A percentile compares a stretch with the other conserved stretches of the same genome.
Conservation (phyloP, 2,329 filamentous ascomycete genomes). For the Parasarocladium wereldwijsianum region DNA sequence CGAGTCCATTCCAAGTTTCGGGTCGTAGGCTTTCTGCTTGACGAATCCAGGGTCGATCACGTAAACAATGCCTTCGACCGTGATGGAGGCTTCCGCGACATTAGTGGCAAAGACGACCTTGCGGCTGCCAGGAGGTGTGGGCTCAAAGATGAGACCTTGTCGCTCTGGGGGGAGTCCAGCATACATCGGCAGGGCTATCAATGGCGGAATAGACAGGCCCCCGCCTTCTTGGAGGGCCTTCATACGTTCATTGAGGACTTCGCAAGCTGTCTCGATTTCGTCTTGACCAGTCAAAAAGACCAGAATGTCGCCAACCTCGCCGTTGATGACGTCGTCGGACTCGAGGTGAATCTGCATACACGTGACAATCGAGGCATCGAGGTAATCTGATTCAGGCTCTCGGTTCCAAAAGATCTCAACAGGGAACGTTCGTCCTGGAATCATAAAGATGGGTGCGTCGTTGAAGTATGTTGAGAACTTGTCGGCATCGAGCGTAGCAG, state of each 20-base stretch:
- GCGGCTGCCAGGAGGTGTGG: conserved; percentile 67
- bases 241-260: conserved; percentile 90
- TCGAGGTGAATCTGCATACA: conserved; percentile 97
- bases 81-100: conserved; percentile 95
- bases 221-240: too few relatives aligned
- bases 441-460: conserved; percentile 89
- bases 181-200: conserved; percentile 92
- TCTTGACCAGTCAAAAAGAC: conserved; percentile 95
- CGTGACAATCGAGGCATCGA: conserved; percentile 86
- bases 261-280: conserved; percentile 90
- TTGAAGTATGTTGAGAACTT: conserved; percentile 97
- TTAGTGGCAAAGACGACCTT: conserved; percentile 98
- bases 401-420: conserved; percentile 92
- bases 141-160: conserved; percentile 89
- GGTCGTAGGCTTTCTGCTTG: conserved; percentile 94
- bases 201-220: conserved; percentile 80
- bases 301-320: conserved; percentile 87
- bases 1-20: conserved; percentile 95
- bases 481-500: conserved; percentile 88
- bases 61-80: conserved; percentile 94
- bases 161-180: conserved; percentile 86
- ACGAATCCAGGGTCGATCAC: conserved; percentile 96
- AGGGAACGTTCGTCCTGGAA: conserved; percentile 86
- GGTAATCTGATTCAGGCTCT: conserved; percentile 89
- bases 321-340: too few relatives aligned